These are phyloP conservation scores for Carex parvula DNA, from an alignment of 176 grass and related monocot species.

Conservation along the genomic window DNA sequence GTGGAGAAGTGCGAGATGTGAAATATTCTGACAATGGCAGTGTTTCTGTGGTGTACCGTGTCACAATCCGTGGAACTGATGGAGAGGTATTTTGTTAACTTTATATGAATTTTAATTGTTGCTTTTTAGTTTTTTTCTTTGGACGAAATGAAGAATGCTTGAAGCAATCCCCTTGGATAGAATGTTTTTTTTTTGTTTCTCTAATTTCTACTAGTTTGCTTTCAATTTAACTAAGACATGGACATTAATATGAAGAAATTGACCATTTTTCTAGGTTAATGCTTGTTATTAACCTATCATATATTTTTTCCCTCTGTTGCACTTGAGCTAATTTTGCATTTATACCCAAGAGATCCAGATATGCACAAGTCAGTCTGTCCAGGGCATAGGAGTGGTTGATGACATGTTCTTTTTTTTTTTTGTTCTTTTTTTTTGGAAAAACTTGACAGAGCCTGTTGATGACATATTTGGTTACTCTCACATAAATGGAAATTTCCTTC, in stretches of 20 bases:
- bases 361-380: neutral
- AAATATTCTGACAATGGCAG: slow-evolving; percentile 50
- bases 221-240: neutral
- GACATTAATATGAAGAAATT: neutral
- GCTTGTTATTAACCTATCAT: neutral
- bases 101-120: slow-evolving; percentile 9
- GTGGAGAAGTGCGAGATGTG: slow-evolving; percentile 76
- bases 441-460: no score
- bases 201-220: neutral
- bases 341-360: neutral
- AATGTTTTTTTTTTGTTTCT: neutral
- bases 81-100: slow-evolving; percentile 49
- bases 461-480: no score
- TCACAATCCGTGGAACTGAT: slow-evolving; percentile 68
- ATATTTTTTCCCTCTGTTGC: neutral
- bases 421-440: no score
- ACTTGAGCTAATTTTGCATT: neutral
- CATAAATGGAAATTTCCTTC: no score
- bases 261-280: neutral
- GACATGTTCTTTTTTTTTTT: neutral
- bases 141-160: neutral
- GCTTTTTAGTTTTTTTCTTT: neutral
- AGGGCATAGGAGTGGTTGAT: neutral
- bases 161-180: neutral
- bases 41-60: slow-evolving; percentile 69